Evolutionary conservation across 768 basidiomycete species (phyloP).

Genomic region (Galerina sulciceps): DNA sequence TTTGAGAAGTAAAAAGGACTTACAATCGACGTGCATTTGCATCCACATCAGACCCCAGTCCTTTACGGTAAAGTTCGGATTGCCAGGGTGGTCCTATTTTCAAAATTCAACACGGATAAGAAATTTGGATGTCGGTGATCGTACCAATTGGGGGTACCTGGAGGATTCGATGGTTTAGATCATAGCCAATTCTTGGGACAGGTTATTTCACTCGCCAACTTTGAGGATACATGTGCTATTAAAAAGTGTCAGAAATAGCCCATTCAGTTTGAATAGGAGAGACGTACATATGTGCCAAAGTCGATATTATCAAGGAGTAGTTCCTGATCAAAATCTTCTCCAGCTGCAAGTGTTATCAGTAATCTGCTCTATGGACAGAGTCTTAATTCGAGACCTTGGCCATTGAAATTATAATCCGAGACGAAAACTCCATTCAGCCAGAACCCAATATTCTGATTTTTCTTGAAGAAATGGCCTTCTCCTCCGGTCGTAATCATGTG

Average conservation of each 20-base stretch:
- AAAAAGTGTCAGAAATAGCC: background rate
- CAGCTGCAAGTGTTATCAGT: constrained; percentile 35
- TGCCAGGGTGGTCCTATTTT: constrained; percentile 45
- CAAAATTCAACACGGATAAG: background rate
- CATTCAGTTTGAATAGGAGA: background rate
- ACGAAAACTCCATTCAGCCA: constrained; percentile 48
- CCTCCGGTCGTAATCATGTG: constrained; percentile 62
- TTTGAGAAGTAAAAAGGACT: background rate
- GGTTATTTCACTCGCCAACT: constrained; percentile 32
- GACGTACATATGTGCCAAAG: constrained; percentile 56
- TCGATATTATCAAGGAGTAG: constrained; percentile 55
- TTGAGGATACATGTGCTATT: constrained; percentile 48
- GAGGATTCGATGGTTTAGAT: background rate
- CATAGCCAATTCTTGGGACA: too few species aligned
- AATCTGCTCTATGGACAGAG: background rate
- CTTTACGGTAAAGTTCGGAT: constrained; percentile 49
- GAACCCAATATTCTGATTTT: constrained; percentile 38
- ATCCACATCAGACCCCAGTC: constrained; percentile 68
- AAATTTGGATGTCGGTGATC: background rate
- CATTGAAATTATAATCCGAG: constrained; percentile 61
- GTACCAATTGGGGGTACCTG: constrained; percentile 42
- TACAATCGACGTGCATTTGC: constrained; percentile 51
- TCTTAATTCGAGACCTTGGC: constrained; percentile 40
- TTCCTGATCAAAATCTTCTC: constrained; percentile 58
- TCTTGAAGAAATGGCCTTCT: constrained; percentile 60